A percentile compares a stretch with the other conserved stretches of the same genome.
Conservation (phyloP, 371 early-diverging fungal genomes). For the Mucor saturninus region DNA sequence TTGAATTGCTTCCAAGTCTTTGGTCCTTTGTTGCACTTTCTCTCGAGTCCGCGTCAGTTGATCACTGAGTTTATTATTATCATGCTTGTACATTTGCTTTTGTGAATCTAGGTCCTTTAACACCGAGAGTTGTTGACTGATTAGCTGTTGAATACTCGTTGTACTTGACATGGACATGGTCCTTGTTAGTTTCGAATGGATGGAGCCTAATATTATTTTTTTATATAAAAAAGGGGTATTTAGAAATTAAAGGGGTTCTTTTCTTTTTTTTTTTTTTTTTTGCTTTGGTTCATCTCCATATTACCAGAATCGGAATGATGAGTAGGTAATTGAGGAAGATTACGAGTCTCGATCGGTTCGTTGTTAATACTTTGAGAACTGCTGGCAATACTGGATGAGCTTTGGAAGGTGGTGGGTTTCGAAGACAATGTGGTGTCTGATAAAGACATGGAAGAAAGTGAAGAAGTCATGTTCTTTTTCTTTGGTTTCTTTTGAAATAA, state of each 20-base stretch:
- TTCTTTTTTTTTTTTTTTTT: background rate
- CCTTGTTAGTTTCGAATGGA: slow-evolving; percentile 13
- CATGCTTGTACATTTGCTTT: slow-evolving; percentile 22
- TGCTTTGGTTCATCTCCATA: no score
- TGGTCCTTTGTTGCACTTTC: slow-evolving; percentile 28
- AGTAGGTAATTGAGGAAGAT: no score
- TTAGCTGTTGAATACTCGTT: slow-evolving; percentile 12
- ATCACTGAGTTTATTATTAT: slow-evolving; percentile 26
- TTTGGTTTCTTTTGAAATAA: slow-evolving; percentile 51
- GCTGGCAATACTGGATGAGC: slow-evolving; percentile 15
- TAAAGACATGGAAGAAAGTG: slow-evolving; percentile 34
- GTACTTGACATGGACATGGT: slow-evolving; percentile 15
- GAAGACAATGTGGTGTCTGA: slow-evolving; percentile 30
- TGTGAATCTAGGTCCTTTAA: slow-evolving; percentile 30
- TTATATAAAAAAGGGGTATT: background rate
- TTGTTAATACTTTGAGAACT: slow-evolving; percentile 7
- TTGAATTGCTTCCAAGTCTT: slow-evolving; percentile 29
- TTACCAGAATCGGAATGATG: slow-evolving; percentile 4
- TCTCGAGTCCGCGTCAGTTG: slow-evolving; percentile 17
- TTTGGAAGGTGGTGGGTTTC: slow-evolving; percentile 15
- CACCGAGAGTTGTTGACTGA: slow-evolving; percentile 30
- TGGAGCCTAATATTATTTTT: slow-evolving; percentile 1
- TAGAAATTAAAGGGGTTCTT: background rate
- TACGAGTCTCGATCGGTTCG: background rate
- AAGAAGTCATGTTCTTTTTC: slow-evolving; percentile 25